A percentile compares a stretch with the other conserved stretches of the same genome.
These are phyloP conservation scores for Corrigiola litoralis DNA, from an alignment of 179 eudicot species.

Conservation along the genomic window DNA sequence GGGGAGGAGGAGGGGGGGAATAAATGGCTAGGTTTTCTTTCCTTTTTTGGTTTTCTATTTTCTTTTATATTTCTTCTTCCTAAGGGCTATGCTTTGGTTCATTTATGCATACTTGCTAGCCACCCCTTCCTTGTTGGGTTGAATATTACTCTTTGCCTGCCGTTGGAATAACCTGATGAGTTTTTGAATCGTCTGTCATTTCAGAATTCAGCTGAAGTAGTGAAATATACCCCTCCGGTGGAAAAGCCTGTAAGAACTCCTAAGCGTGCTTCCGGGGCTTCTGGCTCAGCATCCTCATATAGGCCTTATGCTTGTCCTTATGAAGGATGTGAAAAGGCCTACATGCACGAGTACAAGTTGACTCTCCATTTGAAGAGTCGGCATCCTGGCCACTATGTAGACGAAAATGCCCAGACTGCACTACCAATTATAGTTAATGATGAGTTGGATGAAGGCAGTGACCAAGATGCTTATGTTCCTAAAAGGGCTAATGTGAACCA, in stretches of 20 bases:
- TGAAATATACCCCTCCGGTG: conserved; percentile 53
- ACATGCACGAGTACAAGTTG: conserved; percentile 93
- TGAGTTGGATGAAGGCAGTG: conserved; percentile 84
- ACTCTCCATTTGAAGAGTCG: conserved; percentile 78
- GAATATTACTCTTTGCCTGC: too few species aligned
- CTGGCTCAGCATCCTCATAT: conserved; percentile 59
- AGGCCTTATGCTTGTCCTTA: conserved; percentile 85
- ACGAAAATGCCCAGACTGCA: conserved; percentile 53
- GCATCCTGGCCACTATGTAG: conserved; percentile 81
- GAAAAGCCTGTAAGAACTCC: conserved; percentile 71
- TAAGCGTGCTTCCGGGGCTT: conserved; percentile 37
- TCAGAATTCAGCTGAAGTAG: conserved; percentile 42
- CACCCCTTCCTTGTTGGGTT: too few species aligned
- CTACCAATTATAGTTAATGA: conserved; percentile 42
- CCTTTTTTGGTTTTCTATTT: too few species aligned
- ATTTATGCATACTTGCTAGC: too few species aligned
- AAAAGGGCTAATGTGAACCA: conserved; percentile 52
- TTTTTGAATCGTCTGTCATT: background rate
- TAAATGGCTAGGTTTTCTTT: too few species aligned
- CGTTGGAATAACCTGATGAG: too few species aligned
- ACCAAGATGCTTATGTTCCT: conserved; percentile 59
- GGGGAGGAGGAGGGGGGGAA: too few species aligned
- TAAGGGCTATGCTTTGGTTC: too few species aligned
- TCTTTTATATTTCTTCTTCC: too few species aligned
- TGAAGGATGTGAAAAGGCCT: conserved; percentile 88